phyloP scores from a whole-genome alignment of 805 yeast genomes.

The Metschnikowia colocasiae region DNA sequence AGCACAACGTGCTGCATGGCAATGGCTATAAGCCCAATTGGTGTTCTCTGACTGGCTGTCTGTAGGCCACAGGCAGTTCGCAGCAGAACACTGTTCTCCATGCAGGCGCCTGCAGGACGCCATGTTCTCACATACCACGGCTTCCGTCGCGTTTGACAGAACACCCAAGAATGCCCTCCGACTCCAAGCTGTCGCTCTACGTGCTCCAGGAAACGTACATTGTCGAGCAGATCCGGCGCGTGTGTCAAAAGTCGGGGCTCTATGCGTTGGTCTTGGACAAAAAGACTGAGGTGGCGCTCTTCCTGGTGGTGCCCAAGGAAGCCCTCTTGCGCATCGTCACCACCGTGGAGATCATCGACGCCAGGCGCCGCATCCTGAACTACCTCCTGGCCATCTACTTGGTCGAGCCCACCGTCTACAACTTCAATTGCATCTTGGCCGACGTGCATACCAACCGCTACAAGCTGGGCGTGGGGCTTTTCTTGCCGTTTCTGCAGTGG shows the following conservation, averaged over 20 bases:
- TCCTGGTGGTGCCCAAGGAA: constrained; percentile 45
- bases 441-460: constrained; percentile 76
- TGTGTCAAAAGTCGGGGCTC: constrained; percentile 29
- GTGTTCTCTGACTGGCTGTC: too few relatives aligned
- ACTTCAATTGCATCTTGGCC: constrained; percentile 70
- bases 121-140: background rate
- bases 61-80: background rate
- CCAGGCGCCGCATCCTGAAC: constrained; percentile 54
- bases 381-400: constrained; percentile 79
- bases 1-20: too few relatives aligned
- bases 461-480: constrained; percentile 65
- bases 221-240: constrained; percentile 26
- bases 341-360: constrained; percentile 63
- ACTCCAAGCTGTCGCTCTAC: constrained; percentile 16
- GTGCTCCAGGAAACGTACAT: constrained; percentile 16
- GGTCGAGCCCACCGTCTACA: constrained; percentile 63
- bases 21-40: too few relatives aligned
- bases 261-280: constrained; percentile 53
- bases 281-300: constrained; percentile 46
- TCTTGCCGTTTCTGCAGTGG: constrained; percentile 51
- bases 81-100: background rate
- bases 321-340: constrained; percentile 53
- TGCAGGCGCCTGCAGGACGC: constrained; percentile 1
- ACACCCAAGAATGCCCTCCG: constrained; percentile 4
- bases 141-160: background rate